Evolutionary conservation across 2,329 filamentous ascomycete genomes (phyloP), one percentile per base, ranked within the genome.

Genomic region (Verticillium longisporum): DNA sequence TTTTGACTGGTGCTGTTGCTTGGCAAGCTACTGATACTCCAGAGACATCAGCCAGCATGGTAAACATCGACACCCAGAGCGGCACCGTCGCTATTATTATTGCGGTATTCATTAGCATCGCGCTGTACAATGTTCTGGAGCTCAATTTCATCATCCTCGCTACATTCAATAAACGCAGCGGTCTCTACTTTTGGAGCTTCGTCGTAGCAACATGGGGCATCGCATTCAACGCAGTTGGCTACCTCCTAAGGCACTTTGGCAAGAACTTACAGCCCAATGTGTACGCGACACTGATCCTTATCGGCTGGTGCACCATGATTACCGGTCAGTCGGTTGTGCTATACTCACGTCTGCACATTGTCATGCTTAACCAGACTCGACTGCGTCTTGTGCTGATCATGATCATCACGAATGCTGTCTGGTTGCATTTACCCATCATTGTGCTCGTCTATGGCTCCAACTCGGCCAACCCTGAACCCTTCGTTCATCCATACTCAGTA

Each of bases 281-380:
- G 2, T 73, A 71, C 45, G 55, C 73, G 2, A 71, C 72, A 1
- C 70, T 75, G 7, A 76, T 75, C 6, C 61, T 80, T 4, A 72
- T 80, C 57, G 82, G 82, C 26, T 73, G 71, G 71, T 60, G 70
- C 7, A 63, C 65, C 3, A 86, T 88, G 83, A 80, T 88, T 0
- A 85, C 83, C 2, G 85, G 85, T 0, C 83, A 87, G 68, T 81
- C 80, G 0, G 66, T 87, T 11, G 85, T 88, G 3, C 73, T 88
- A 1, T 88, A 84, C 74, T 87, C 84, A 1, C 79, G 85, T 10
- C 76, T 88, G 0, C 84, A 87, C 68, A 75, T 88, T 1, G 77
- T 88, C 13, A 72, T 84, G 2, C 78, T 77, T 11, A 81, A 84
- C 74, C 55, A 77, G 3, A 70, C 70, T 2, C 69, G 80, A 1